Conservation (phyloP, 176 grass and related monocot species). For the Musa acuminata region DNA sequence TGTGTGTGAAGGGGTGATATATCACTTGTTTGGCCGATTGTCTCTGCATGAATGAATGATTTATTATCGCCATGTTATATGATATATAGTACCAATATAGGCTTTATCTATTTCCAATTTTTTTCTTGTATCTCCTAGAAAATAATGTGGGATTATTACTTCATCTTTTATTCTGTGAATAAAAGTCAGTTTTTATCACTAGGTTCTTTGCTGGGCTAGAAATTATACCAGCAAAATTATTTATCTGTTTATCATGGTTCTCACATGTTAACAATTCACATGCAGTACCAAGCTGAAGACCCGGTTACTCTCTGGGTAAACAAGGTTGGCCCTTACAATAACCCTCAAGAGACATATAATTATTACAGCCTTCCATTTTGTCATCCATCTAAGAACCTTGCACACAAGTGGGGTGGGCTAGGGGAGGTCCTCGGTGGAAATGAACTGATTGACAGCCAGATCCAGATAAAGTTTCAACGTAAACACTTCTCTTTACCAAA, state of each 20-base stretch:
- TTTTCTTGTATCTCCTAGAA: neutral
- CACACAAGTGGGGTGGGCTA: slow-evolving; percentile 84
- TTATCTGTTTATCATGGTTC: neutral
- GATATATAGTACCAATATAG: neutral
- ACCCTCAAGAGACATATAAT: slow-evolving; percentile 92
- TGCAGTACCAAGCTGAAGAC: slow-evolving; percentile 64
- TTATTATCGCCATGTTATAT: neutral
- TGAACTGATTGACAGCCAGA: slow-evolving; percentile 81
- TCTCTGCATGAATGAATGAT: neutral
- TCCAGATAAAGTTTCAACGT: slow-evolving; percentile 75
- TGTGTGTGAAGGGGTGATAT: neutral
- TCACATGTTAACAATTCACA: neutral
- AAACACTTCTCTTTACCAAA: slow-evolving; percentile 22
- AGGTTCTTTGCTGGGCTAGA: neutral
- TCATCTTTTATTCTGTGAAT: neutral
- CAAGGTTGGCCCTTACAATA: slow-evolving; percentile 95
- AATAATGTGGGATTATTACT: neutral
- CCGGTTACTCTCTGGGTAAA: slow-evolving; percentile 84
- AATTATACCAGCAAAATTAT: neutral
- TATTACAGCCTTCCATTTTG: slow-evolving; percentile 93
- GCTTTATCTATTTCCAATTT: neutral
- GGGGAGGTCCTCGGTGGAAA: slow-evolving; percentile 88
- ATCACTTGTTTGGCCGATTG: neutral
- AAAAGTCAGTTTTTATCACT: neutral
- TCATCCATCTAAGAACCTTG: slow-evolving; percentile 57